Evolutionary conservation across 305 asterid genomes (phyloP).

Genomic region (Ilex paraguariensis): DNA sequence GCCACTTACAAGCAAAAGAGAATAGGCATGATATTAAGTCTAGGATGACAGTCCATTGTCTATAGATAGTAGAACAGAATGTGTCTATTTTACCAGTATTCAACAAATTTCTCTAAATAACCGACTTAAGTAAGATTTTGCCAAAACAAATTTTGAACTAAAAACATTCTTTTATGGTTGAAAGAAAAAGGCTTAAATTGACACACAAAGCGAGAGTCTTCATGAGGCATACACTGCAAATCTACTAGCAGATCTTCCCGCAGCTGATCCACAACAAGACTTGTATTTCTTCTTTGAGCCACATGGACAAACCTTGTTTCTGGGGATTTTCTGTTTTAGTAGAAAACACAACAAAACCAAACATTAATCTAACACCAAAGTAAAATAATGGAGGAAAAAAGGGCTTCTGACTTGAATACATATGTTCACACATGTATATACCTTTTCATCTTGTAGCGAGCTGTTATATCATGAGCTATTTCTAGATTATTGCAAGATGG

Average conservation of each 20-base stretch:
- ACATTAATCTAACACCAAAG: slow-evolving; percentile 9
- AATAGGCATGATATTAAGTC: too few relatives aligned
- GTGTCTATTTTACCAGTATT: not conserved
- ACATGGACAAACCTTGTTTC: slow-evolving; percentile 86
- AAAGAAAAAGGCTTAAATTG: not conserved
- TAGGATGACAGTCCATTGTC: too few relatives aligned
- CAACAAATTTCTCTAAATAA: not conserved
- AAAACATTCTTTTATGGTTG: too few relatives aligned
- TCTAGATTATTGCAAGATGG: slow-evolving; percentile 34
- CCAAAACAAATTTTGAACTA: too few relatives aligned
- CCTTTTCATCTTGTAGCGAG: slow-evolving; percentile 61
- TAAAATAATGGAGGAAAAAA: too few relatives aligned
- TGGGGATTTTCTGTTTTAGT: slow-evolving; percentile 54
- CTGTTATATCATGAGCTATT: slow-evolving; percentile 22
- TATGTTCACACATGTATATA: slow-evolving; percentile 14
- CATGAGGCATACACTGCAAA: slow-evolving; percentile 52
- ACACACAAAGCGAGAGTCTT: slow-evolving; percentile 7
- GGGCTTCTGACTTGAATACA: too few relatives aligned
- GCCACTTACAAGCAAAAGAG: not conserved
- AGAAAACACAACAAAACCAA: slow-evolving; percentile 5
- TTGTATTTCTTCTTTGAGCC: slow-evolving; percentile 91
- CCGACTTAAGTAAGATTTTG: too few relatives aligned
- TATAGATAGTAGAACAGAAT: not conserved
- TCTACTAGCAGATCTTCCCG: slow-evolving; percentile 61
- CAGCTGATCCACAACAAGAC: slow-evolving; percentile 77